phyloP scores from a whole-genome alignment of 805 yeast species.

The Saturnispora kantuleensis region DNA sequence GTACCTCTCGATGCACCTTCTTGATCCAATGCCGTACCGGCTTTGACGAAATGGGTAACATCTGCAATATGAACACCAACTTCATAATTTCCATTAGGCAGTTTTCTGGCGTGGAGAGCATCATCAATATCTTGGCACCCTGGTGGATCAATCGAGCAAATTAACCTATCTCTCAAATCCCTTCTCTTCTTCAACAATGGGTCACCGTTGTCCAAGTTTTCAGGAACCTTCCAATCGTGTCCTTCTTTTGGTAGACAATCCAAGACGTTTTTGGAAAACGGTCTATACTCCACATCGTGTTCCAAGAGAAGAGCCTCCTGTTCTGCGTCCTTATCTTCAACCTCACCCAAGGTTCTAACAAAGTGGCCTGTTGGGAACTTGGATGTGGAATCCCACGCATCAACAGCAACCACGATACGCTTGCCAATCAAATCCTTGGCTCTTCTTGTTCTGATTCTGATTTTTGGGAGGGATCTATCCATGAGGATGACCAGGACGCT shows the following conservation, averaged over 20 bases:
- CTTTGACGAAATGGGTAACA: constrained; percentile 93
- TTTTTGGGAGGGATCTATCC: constrained; percentile 82
- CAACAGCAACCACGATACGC: constrained; percentile 86
- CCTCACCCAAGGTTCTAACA: constrained; percentile 77
- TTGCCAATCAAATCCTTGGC: constrained; percentile 76
- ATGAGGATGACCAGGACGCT: constrained; percentile 77
- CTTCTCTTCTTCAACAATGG: constrained; percentile 51
- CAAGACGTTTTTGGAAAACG: constrained; percentile 84
- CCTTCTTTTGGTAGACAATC: constrained; percentile 93
- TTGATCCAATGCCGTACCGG: constrained; percentile 82
- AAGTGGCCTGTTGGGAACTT: constrained; percentile 92
- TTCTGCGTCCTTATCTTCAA: constrained; percentile 90
- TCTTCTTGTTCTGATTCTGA: constrained; percentile 80
- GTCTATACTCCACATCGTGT: constrained; percentile 94
- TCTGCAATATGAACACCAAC: constrained; percentile 99
- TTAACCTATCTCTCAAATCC: constrained; percentile 80
- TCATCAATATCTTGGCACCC: constrained; percentile 98
- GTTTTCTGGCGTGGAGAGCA: constrained; percentile 77
- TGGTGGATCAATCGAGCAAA: constrained; percentile 97
- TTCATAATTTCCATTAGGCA: constrained; percentile 91
- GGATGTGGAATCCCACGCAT: constrained; percentile 81
- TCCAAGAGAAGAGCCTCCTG: constrained; percentile 89
- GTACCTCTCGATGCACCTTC: constrained; percentile 98
- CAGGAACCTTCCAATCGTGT: constrained; percentile 85
- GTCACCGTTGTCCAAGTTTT: constrained; percentile 43